Evolutionary conservation across 805 yeast species (phyloP), one percentile per base, ranked within the genome.

Genomic region (Starmera dryadoides): DNA sequence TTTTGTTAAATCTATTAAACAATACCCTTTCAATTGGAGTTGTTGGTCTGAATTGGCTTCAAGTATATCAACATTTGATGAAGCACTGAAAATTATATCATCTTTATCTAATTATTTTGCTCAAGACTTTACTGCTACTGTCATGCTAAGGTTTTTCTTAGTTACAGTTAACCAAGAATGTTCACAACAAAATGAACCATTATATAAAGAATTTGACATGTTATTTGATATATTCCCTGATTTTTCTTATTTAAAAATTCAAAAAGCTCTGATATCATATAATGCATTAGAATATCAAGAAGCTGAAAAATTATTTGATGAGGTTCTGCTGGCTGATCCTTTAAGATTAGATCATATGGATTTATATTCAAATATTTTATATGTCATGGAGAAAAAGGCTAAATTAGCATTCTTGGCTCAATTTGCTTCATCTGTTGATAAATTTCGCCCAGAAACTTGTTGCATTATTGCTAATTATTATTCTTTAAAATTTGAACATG

Each of bases 401-500:
- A 89, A 93, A 57, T 67, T 93, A 20, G 81, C 96, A 18, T 86
- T 74, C 48, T 60, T 93, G 36, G 96, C 98, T 1, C 96, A 89
- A 53, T 75, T 81, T 55, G 86, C 95, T 0, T 73, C 84, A 1
- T 78, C 78, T 35, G 76, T 88, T 9, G 97, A 93, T 60, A 81
- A 78, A 53, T 86, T 86, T 57, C 71, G 96, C 38, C 89, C 97
- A 0, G 98, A 93, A 57, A 85, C 97, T 1, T 89, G 97, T 60
- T 88, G 96, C 53, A 83, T 93, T 19, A 71, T 89, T 20, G 98
- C 97, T 3, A 93, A 93, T 60, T 91, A 86, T 62, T 89, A 89
- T 59, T 85, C 96, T 28, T 72, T 93, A 59, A 80, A 84, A 49
- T 86, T 88, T 45, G 95, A 93, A 50, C 98, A 93, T 60, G 97